phyloP scores from a whole-genome alignment of 2,329 filamentous ascomycete genomes.

The Aspergillus clavatus region DNA sequence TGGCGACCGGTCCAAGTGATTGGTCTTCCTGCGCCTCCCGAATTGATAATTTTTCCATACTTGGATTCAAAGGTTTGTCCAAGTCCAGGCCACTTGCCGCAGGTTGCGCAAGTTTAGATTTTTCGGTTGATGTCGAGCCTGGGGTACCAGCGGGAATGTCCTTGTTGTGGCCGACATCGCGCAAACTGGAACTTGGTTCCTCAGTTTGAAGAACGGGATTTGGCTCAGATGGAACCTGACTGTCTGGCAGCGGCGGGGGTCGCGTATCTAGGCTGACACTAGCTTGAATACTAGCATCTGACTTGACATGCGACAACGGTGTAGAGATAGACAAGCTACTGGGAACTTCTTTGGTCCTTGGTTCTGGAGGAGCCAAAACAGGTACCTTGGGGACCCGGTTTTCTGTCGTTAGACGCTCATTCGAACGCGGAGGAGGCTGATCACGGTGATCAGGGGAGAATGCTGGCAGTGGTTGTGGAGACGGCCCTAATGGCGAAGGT shows the following conservation, averaged over 20 bases:
- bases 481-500: slow-evolving; percentile 27
- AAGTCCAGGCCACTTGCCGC: slow-evolving; percentile 25
- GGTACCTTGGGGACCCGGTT: slow-evolving; percentile 12
- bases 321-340: slow-evolving; percentile 11
- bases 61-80: slow-evolving; percentile 27
- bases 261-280: slow-evolving; percentile 20
- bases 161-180: slow-evolving; percentile 18
- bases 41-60: slow-evolving; percentile 29
- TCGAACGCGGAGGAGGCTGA: slow-evolving; percentile 20
- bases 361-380: slow-evolving; percentile 15
- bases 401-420: slow-evolving; percentile 20
- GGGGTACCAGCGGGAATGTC: slow-evolving; percentile 31
- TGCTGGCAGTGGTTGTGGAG: slow-evolving; percentile 23
- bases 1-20: slow-evolving; percentile 12
- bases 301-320: slow-evolving; percentile 11
- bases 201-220: slow-evolving; percentile 18
- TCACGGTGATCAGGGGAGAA: slow-evolving; percentile 19
- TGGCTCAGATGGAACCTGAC: slow-evolving; percentile 16
- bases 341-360: slow-evolving; percentile 21
- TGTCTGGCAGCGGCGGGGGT: slow-evolving; percentile 27
- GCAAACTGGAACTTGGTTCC: slow-evolving; percentile 14
- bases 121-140: slow-evolving; percentile 23
- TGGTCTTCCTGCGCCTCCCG: slow-evolving; percentile 30
- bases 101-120: slow-evolving; percentile 14
- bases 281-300: slow-evolving; percentile 17